Evolutionary conservation across 2,329 filamentous ascomycete species (phyloP).

Genomic region (Leptographium lundbergii): DNA sequence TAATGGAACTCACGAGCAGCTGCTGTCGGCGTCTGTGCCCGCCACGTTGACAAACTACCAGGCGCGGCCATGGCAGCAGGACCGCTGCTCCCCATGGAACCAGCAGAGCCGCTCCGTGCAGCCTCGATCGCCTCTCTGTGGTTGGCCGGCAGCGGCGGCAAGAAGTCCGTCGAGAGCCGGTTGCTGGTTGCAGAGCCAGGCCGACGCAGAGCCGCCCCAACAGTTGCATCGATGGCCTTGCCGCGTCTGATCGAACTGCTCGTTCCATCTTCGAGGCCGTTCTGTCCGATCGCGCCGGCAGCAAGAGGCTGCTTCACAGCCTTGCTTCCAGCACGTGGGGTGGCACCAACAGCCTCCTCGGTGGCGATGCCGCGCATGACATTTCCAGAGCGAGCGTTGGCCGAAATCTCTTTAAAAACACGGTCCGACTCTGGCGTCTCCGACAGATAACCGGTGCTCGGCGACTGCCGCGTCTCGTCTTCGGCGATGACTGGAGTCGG

Average conservation of each 20-base stretch:
- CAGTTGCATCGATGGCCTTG: constrained; percentile 20
- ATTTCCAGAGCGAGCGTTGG: constrained; percentile 26
- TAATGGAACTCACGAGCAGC: neutral
- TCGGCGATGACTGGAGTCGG: constrained; percentile 43
- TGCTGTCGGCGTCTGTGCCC: constrained; percentile 5
- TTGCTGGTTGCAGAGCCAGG: constrained; percentile 65
- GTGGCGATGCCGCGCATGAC: neutral
- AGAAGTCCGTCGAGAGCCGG: constrained; percentile 24
- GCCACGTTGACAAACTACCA: neutral
- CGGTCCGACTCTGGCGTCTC: constrained; percentile 42
- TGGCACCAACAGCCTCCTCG: neutral
- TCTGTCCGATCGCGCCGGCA: constrained; percentile 19
- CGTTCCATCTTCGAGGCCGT: constrained; percentile 36
- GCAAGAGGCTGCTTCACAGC: neutral
- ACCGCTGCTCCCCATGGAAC: constrained; percentile 11
- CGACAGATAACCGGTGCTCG: constrained; percentile 24
- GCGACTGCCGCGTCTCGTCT: constrained; percentile 48
- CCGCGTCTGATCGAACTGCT: constrained; percentile 29
- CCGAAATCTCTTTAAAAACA: constrained; percentile 50
- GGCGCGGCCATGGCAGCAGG: neutral
- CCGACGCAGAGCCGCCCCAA: constrained; percentile 28
- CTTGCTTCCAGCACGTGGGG: neutral
- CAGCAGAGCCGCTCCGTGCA: constrained; percentile 46
- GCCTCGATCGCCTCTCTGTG: constrained; percentile 78
- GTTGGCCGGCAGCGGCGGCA: constrained; percentile 68